phyloP scores from a whole-genome alignment of 106 monocot species.

The Amphibolis antarctica region DNA sequence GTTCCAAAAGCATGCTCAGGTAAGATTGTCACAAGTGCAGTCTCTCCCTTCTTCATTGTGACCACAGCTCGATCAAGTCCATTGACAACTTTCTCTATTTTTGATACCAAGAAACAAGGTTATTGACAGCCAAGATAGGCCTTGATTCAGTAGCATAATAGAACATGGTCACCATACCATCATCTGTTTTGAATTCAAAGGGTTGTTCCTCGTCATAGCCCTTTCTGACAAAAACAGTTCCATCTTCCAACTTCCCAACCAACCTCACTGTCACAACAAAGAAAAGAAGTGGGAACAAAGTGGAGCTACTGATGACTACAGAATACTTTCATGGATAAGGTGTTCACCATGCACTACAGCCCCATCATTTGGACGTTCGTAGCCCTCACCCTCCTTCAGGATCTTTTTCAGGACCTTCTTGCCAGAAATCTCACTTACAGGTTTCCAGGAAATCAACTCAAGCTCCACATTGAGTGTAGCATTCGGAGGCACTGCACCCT shows the following conservation, averaged over 20 bases:
- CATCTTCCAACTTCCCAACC: constrained; percentile 67
- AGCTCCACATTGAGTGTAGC: constrained; percentile 45
- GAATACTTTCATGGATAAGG: not conserved
- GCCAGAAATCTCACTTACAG: constrained; percentile 56
- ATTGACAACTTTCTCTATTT: constrained; percentile 75
- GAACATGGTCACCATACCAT: constrained; percentile 27
- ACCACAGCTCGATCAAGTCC: constrained; percentile 64
- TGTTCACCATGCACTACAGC: constrained; percentile 54
- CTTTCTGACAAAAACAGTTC: constrained; percentile 65
- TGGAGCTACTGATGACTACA: not conserved
- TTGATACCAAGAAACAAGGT: no score
- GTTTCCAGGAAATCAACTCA: constrained; percentile 69
- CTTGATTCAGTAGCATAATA: no score
- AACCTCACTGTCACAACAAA: constrained; percentile 43
- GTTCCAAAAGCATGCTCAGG: constrained; percentile 60
- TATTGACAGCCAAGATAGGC: no score
- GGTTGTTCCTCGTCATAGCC: constrained; percentile 68
- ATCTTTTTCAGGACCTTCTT: constrained; percentile 69
- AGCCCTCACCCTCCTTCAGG: constrained; percentile 69
- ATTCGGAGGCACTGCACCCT: constrained; percentile 59
- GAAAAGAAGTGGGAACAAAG: not conserved
- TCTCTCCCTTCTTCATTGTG: constrained; percentile 94
- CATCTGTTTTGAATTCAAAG: constrained; percentile 83
- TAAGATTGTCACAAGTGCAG: constrained; percentile 70
- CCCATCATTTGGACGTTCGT: constrained; percentile 62